These are phyloP conservation scores for Lenwebbia sp. DNA, from an alignment of 345 rosid genomes.

Conservation along the genomic window DNA sequence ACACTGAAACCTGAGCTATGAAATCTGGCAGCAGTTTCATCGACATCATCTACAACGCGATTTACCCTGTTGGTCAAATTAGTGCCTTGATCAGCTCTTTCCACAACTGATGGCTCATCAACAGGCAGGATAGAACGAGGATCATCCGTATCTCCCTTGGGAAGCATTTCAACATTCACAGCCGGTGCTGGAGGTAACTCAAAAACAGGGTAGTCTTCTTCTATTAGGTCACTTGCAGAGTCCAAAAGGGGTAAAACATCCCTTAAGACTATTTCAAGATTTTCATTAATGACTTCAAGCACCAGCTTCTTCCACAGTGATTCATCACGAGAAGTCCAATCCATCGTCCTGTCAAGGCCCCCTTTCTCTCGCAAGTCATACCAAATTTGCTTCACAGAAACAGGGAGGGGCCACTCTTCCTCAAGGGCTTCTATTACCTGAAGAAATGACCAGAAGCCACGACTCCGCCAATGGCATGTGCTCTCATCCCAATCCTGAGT, in stretches of 20 bases:
- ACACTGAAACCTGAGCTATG: not conserved
- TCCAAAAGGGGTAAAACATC: not conserved
- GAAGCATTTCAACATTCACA: slow-evolving; percentile 11
- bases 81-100: not conserved
- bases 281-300: slow-evolving; percentile 34
- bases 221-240: not conserved
- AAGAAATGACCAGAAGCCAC: slow-evolving; percentile 68
- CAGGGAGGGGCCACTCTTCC: slow-evolving; percentile 23
- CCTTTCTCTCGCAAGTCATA: slow-evolving; percentile 44
- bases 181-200: not conserved
- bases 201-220: not conserved
- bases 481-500: slow-evolving; percentile 68
- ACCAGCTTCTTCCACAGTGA: slow-evolving; percentile 36
- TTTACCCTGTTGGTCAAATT: not conserved
- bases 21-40: not conserved
- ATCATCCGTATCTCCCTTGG: slow-evolving; percentile 9
- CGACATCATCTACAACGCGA: not conserved
- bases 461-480: slow-evolving; percentile 33
- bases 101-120: not conserved
- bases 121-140: not conserved
- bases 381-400: slow-evolving; percentile 69
- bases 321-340: slow-evolving; percentile 42
- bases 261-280: not conserved
- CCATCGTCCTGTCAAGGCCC: slow-evolving; percentile 23
- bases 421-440: slow-evolving; percentile 36